phyloP scores from a whole-genome alignment of 1,284 basidiomycete species.

The Apiotrichum gamsii region DNA sequence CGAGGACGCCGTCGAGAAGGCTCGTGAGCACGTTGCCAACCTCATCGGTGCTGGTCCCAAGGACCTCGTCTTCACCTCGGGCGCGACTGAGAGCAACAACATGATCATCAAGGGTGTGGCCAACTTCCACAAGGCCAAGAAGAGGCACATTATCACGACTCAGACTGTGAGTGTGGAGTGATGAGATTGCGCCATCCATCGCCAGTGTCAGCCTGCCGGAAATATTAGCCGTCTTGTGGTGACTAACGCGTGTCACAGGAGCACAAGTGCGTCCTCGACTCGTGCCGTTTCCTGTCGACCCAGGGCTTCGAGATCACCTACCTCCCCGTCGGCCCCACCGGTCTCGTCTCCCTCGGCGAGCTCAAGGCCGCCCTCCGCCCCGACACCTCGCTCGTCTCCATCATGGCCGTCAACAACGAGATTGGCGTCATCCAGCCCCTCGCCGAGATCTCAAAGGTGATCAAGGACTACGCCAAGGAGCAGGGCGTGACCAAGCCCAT shows the following conservation, averaged over 20 bases:
- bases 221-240: no score
- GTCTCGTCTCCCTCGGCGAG: constrained; percentile 68
- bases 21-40: constrained; percentile 82
- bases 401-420: constrained; percentile 99
- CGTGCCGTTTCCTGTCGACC: constrained; percentile 88
- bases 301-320: constrained; percentile 99
- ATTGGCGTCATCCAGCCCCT: constrained; percentile 98
- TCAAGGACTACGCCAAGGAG: constrained; percentile 50
- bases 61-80: constrained; percentile 96
- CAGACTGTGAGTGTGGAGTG: constrained; percentile 62
- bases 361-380: constrained; percentile 79
- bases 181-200: not conserved
- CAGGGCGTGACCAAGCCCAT: constrained; percentile 76
- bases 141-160: constrained; percentile 82
- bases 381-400: constrained; percentile 78
- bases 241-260: constrained; percentile 56
- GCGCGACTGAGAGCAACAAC: constrained; percentile 97
- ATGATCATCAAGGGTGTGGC: constrained; percentile 97
- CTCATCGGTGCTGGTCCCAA: constrained; percentile 91
- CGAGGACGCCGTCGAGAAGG: constrained; percentile 86
- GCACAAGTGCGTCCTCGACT: constrained; percentile 99
- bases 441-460: constrained; percentile 83
- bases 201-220: not conserved
- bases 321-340: constrained; percentile 83
- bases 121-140: constrained; percentile 84